Evolutionary conservation across 2,329 filamentous ascomycete species (phyloP).

Genomic region (Aspergillaceae sp.): DNA sequence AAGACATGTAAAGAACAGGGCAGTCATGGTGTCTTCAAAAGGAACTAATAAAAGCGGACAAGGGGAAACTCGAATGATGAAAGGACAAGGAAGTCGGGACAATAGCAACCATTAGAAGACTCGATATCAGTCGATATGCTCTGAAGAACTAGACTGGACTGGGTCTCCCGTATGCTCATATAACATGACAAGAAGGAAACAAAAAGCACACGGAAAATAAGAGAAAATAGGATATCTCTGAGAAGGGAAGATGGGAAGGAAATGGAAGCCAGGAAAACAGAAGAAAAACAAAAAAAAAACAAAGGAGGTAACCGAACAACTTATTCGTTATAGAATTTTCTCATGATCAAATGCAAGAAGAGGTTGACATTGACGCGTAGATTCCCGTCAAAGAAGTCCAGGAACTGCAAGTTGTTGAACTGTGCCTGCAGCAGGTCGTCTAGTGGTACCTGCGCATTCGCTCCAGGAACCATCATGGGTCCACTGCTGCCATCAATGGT

Average conservation of each 20-base stretch:
- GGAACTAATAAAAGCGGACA: conserved; percentile 2
- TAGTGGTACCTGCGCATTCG: conserved; percentile 77
- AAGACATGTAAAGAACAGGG: conserved; percentile 9
- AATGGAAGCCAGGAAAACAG: background rate
- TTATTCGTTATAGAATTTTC: conserved; percentile 78
- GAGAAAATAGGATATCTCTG: conserved; percentile 3
- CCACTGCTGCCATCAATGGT: conserved; percentile 83
- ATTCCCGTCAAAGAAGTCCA: conserved; percentile 83
- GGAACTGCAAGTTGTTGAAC: conserved; percentile 93
- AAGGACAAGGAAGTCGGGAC: too few species aligned
- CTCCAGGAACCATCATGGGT: conserved; percentile 91
- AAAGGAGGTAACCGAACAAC: background rate
- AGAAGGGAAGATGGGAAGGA: conserved; percentile 3
- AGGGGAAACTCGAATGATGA: conserved; percentile 5
- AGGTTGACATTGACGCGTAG: conserved; percentile 92
- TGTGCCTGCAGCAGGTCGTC: conserved; percentile 93
- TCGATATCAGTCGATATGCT: too few species aligned
- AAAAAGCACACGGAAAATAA: conserved; percentile 8
- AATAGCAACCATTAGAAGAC: too few species aligned
- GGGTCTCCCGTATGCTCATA: background rate
- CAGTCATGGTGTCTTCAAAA: conserved; percentile 1
- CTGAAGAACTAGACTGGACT: too few species aligned
- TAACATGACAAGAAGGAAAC: conserved; percentile 7
- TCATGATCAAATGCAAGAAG: conserved; percentile 92
- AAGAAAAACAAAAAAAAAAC: background rate